Base-by-base conservation (phyloP, 2,329 filamentous ascomycete species). In the Ceratocystis cacaofunesta region DNA sequence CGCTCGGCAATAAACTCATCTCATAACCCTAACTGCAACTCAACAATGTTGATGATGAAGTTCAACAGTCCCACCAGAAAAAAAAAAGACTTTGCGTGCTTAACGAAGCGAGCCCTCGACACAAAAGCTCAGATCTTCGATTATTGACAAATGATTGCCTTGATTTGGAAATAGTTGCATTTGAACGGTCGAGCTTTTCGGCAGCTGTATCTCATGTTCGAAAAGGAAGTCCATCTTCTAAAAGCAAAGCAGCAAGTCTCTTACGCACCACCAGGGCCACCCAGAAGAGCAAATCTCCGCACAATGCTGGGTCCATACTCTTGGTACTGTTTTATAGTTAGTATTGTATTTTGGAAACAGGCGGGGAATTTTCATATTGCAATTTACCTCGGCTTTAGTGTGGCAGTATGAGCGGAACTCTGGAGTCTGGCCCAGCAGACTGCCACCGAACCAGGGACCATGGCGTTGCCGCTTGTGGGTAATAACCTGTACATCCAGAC, bases 371-470 rank as follows among this genome's bases (percentile, higher is more conserved):
- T 43, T n/a, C 30, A 72, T 10, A 52, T 30, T 10, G 12, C 22
- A 46, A 36, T 71, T 70, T 73, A 85, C 82, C 80, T 86, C 84
- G 36, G 85, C 85, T 80, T 94, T 94, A 66, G 89, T 99, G 77
- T 99, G 95, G 79, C 94, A 99, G 79, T 97, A 99, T 73, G 91
- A 96, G 75, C 90, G 85, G 82, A 99, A 99, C 77, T 99, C 95
- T 3, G 95, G 92, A 5, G 94, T 99, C 79, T 97, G 92, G 65
- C 92, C 95, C 68, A 99, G 80, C 77, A 99, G 81, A 78, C 90
- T 96, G 71, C 94, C 94, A 75, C 94, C 94, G 74, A 99, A 99
- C 94, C 94, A 99, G 41, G 94, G 94, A 19, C 94, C 94, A 75
- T 99, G 92, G 73, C 92, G 83, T 82, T 99, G 94, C 75, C 94